These are phyloP conservation scores for Maudiozyma saulgeensis DNA, from an alignment of 805 yeast genomes.

Conservation along the genomic window DNA sequence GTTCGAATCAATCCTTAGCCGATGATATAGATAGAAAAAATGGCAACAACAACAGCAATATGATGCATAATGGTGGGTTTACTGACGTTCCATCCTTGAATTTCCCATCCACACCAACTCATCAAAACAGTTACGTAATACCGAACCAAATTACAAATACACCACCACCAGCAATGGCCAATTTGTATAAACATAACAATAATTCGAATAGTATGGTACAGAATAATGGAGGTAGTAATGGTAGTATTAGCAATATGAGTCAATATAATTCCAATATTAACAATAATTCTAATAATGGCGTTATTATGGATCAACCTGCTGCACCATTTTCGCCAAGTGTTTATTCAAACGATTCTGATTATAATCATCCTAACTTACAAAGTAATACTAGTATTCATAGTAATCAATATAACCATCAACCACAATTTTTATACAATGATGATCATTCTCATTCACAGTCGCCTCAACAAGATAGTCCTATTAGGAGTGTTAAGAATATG, in stretches of 20 bases:
- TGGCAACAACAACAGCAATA: background rate
- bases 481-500: conserved; percentile 14
- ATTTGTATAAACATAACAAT: conserved; percentile 22
- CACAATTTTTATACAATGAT: conserved; percentile 14
- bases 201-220: conserved; percentile 21
- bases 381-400: conserved; percentile 13
- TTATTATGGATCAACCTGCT: conserved; percentile 5
- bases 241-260: background rate
- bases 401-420: conserved; percentile 21
- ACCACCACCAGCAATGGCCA: conserved; percentile 20
- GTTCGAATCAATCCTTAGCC: conserved; percentile 32
- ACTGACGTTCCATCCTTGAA: conserved; percentile 25
- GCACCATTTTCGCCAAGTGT: conserved; percentile 22
- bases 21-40: conserved; percentile 14
- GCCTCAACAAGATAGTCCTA: conserved; percentile 17
- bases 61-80: conserved; percentile 15
- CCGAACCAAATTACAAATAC: conserved; percentile 13
- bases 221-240: conserved; percentile 3
- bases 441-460: background rate
- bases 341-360: conserved; percentile 22
- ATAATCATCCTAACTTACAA: conserved; percentile 6
- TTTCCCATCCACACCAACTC: conserved; percentile 27
- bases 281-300: background rate
- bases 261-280: conserved; percentile 5
- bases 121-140: conserved; percentile 9